phyloP scores from a whole-genome alignment of 73 alveolate genomes.

The Uronychia binucleata region DNA sequence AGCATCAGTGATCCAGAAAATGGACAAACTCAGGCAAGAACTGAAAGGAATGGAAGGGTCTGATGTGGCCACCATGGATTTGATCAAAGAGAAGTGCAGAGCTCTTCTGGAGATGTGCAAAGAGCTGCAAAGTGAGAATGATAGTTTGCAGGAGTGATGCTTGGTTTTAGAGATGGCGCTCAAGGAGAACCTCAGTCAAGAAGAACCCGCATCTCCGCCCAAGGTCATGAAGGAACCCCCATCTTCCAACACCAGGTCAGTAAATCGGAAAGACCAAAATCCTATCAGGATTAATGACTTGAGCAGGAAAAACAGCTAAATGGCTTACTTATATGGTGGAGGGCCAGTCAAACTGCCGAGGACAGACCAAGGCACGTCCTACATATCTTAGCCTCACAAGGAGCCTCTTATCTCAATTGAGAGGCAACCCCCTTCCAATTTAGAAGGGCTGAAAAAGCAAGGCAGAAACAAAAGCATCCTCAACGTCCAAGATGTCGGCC shows the following conservation, averaged over 20 bases:
- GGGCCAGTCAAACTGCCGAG: not conserved
- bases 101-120: slow-evolving; percentile 54
- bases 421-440: not conserved
- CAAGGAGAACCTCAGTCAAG: not conserved
- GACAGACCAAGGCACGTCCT: not conserved
- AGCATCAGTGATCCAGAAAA: slow-evolving; percentile 36
- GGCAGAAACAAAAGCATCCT: not conserved
- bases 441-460: not conserved
- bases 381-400: not conserved
- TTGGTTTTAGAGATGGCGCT: not conserved
- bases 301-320: too few relatives aligned
- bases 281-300: not conserved
- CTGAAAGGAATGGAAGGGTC: slow-evolving; percentile 51
- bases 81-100: slow-evolving; percentile 62
- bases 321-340: not conserved
- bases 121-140: slow-evolving; percentile 63
- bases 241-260: not conserved
- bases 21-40: slow-evolving; percentile 58
- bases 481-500: not conserved
- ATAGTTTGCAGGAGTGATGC: slow-evolving; percentile 14
- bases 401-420: not conserved
- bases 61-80: slow-evolving; percentile 37
- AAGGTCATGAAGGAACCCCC: not conserved
- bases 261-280: not conserved
- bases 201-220: not conserved